Evolutionary conservation across 2,329 filamentous ascomycete genomes (phyloP).

Genomic region (Calonectria pteridis): DNA sequence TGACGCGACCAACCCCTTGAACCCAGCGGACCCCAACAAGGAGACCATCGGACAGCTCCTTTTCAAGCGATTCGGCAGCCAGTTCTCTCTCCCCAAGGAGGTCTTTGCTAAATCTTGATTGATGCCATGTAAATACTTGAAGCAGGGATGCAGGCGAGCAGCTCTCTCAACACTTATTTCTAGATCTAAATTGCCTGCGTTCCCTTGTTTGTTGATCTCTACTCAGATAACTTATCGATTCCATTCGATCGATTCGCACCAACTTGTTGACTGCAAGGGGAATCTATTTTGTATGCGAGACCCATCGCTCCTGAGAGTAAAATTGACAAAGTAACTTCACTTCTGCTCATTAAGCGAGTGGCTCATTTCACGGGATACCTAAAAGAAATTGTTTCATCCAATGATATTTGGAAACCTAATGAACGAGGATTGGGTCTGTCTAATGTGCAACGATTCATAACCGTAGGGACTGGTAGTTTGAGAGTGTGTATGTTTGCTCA

Average conservation of each 20-base stretch:
- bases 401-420: too few species aligned
- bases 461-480: too few species aligned
- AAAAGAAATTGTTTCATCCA: too few species aligned
- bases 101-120: background rate
- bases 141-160: background rate
- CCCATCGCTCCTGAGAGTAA: too few species aligned
- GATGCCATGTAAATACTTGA: background rate
- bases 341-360: too few species aligned
- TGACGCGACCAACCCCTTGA: background rate
- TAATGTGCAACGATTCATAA: too few species aligned
- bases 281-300: too few species aligned
- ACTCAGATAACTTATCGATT: background rate
- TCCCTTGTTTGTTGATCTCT: background rate
- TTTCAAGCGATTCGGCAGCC: background rate
- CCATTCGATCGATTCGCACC: background rate
- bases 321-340: too few species aligned
- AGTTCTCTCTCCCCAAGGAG: background rate
- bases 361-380: too few species aligned
- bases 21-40: background rate
- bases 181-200: background rate
- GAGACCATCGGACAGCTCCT: background rate
- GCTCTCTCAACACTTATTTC: background rate
- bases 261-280: background rate
- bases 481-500: too few species aligned
- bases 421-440: too few species aligned